Evolutionary conservation across 371 early-diverging fungal species (phyloP), one percentile per base, ranked within the genome.

Genomic region (Neoconidiobolus thromboides): DNA sequence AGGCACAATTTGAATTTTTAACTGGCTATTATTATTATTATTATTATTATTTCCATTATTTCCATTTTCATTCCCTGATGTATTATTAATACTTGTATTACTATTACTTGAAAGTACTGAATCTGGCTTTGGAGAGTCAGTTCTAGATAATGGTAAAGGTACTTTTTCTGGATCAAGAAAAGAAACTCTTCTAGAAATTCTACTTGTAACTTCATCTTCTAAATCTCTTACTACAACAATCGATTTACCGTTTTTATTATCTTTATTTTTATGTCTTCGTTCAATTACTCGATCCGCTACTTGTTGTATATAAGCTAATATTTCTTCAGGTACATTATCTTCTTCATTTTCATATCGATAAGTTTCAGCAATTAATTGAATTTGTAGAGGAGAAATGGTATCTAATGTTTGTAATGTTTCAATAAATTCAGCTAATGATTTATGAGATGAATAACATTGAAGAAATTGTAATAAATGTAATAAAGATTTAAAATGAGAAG

Each of bases 271-370:
- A 68, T 72, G 53, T 69, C 70, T 70, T 55, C 68, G 68, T 10
- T 76, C 76, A 43, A 75, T 76, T 0, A 76, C 73, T 50, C 83
- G 83, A 51, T 78, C 76, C 36, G 79, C 82, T 6, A 76, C 67
- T 47, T 81, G 79, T 44, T 76, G 65, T 3, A 89, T 78, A 66
- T 88, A 88, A 48, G 75, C 74, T 58, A 75, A 77, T 1, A 91
- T 73, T 49, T 84, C 89, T 10, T 76, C 75, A 3, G 86, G 74
- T 41, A 91, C 61, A 4, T 71, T 66, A 7, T 69, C 55, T 63
- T 94, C 95, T 14, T 78, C 78, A 3, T 87, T 81, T 63, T 94
- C 95, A 64, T 89, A 94, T 5, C 84, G 77, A 67, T 94, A 94
- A 46, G 74, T 71, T 5, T 77, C 73, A 12, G 88, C 78, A 1